Evolutionary conservation across 1,139 yeast species (phyloP).

Genomic region (Scheffersomyces cryptocercus): DNA sequence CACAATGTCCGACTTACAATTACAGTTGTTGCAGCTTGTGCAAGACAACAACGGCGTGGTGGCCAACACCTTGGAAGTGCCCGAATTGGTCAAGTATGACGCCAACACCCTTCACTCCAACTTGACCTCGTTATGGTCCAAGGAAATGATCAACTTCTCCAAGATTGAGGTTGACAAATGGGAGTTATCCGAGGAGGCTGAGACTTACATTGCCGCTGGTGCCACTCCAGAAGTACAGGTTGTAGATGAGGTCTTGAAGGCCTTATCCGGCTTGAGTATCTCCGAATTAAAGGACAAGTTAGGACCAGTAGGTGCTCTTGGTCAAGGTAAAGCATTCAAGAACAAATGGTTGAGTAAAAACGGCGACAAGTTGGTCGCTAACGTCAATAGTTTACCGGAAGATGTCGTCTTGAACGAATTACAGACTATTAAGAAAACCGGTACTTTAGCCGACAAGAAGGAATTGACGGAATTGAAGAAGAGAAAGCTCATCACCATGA

Average conservation of each 20-base stretch:
- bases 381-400: constrained; percentile 50
- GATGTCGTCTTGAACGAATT: constrained; percentile 73
- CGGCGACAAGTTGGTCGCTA: constrained; percentile 74
- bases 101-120: constrained; percentile 61
- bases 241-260: constrained; percentile 70
- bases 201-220: constrained; percentile 74
- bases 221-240: constrained; percentile 84
- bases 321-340: constrained; percentile 98
- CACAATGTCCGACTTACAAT: constrained; percentile 57
- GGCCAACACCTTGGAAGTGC: constrained; percentile 62
- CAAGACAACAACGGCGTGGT: constrained; percentile 53
- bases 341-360: constrained; percentile 94
- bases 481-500: constrained; percentile 78
- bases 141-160: constrained; percentile 74
- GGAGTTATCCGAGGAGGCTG: constrained; percentile 79
- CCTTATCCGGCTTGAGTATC: constrained; percentile 79
- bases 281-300: constrained; percentile 75
- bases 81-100: constrained; percentile 41
- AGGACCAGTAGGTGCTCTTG: constrained; percentile 84
- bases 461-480: constrained; percentile 85
- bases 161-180: constrained; percentile 77
- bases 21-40: constrained; percentile 59
- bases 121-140: constrained; percentile 82
- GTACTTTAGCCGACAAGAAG: constrained; percentile 61
- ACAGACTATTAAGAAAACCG: constrained; percentile 56